These are phyloP conservation scores for Saccharum hybrid DNA, from an alignment of 202 grass and related monocot species.

Conservation along the genomic window DNA sequence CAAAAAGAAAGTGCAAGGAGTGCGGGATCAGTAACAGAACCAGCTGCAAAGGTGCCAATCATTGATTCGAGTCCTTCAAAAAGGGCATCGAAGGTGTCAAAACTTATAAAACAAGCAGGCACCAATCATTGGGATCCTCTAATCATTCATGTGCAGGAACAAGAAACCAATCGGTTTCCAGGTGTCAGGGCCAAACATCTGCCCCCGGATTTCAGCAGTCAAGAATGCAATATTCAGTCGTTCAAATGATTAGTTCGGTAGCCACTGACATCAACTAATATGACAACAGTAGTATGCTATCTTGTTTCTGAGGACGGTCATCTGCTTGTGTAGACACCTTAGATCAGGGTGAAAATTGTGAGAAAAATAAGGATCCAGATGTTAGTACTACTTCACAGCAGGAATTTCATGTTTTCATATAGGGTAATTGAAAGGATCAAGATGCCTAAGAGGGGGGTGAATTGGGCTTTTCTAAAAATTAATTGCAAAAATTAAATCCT, in stretches of 20 bases:
- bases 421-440: too few relatives aligned
- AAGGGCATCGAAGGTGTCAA: conserved; percentile 28
- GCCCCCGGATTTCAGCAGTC: conserved; percentile 35
- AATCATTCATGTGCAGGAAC: conserved; percentile 44
- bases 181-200: conserved; percentile 24
- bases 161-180: conserved; percentile 29
- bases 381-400: neutral
- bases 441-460: too few relatives aligned
- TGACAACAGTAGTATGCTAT: neutral
- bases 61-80: conserved; percentile 27
- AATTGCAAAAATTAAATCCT: too few relatives aligned
- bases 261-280: neutral
- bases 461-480: too few relatives aligned
- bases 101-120: conserved; percentile 53
- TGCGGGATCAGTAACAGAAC: conserved; percentile 25
- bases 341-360: neutral
- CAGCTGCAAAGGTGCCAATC: conserved; percentile 25
- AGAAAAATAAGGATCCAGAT: neutral
- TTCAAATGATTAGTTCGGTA: conserved; percentile 33
- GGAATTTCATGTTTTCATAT: conserved; percentile 29
- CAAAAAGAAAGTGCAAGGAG: neutral
- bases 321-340: neutral
- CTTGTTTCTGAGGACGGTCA: neutral
- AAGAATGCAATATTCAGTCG: neutral
- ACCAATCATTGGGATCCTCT: conserved; percentile 39